These are phyloP conservation scores for Bacidia rubella DNA, from an alignment of 495 filamentous ascomycete species.

Conservation along the genomic window DNA sequence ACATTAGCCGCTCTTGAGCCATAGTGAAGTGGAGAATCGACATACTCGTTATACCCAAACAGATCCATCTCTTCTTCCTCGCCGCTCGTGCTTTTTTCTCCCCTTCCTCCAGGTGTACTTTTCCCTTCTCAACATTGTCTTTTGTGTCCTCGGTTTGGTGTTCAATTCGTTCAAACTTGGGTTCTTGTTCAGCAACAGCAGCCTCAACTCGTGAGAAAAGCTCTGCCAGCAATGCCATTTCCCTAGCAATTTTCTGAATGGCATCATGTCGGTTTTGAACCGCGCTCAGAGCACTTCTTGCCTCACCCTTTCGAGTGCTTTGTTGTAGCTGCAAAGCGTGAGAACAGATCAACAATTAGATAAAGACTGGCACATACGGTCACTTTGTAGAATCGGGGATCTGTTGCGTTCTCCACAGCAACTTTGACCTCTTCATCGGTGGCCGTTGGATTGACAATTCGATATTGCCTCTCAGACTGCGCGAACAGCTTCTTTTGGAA, in stretches of 20 bases:
- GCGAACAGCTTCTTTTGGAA: slow-evolving; percentile 67
- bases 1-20: background rate
- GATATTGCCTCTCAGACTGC: slow-evolving; percentile 76
- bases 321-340: slow-evolving; percentile 32
- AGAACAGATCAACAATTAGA: slow-evolving; percentile 1
- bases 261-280: slow-evolving; percentile 75
- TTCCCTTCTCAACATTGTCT: slow-evolving; percentile 66
- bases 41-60: slow-evolving; percentile 68
- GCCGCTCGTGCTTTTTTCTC: slow-evolving; percentile 65
- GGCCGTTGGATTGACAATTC: slow-evolving; percentile 77
- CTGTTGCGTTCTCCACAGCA: slow-evolving; percentile 56
- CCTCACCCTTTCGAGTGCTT: slow-evolving; percentile 65
- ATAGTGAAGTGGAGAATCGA: slow-evolving; percentile 25
- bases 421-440: slow-evolving; percentile 60
- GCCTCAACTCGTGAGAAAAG: slow-evolving; percentile 77
- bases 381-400: slow-evolving; percentile 65
- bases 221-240: slow-evolving; percentile 71
- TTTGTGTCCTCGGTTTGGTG: slow-evolving; percentile 66
- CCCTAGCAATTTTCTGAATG: slow-evolving; percentile 79
- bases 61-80: slow-evolving; percentile 97
- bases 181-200: slow-evolving; percentile 72
- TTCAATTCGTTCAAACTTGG: slow-evolving; percentile 61
- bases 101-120: slow-evolving; percentile 62
- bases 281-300: slow-evolving; percentile 58
- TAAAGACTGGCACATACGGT: slow-evolving; percentile 41